A percentile compares a stretch with the other conserved stretches of the same genome.
phyloP scores from a whole-genome alignment of 176 grass and related monocot genomes.

The Bothriochloa decipiens region DNA sequence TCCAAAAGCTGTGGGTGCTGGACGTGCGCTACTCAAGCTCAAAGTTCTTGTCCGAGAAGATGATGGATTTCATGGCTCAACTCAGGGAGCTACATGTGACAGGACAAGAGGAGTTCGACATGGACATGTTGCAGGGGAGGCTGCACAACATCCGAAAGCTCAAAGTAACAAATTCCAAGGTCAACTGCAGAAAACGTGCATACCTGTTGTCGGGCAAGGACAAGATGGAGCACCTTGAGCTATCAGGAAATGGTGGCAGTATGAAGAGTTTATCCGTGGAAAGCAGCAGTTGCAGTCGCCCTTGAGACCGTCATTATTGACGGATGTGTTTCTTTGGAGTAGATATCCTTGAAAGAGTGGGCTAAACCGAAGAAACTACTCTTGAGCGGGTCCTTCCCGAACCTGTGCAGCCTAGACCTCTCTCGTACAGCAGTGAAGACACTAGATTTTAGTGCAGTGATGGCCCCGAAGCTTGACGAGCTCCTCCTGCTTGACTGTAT shows the following conservation, averaged over 20 bases:
- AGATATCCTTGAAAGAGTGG: neutral
- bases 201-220: neutral
- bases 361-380: neutral
- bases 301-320: constrained; percentile 8
- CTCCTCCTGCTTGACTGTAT: neutral
- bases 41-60: neutral
- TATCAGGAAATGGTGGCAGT: neutral
- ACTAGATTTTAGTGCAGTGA: neutral
- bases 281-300: neutral
- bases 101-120: neutral
- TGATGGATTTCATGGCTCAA: constrained; percentile 6
- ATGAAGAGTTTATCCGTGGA: neutral
- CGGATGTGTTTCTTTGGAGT: fast-evolving
- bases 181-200: too few species aligned
- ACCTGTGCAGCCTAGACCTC: neutral
- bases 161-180: neutral
- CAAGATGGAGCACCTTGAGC: too few species aligned
- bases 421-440: neutral
- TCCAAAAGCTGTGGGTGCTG: neutral
- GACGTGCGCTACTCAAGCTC: neutral
- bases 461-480: neutral
- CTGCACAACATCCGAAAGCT: constrained; percentile 18
- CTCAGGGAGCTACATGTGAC: constrained; percentile 30
- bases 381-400: neutral
- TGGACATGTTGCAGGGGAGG: too few species aligned